Percentiles rank a stretch among this genome's conserved stretches.
phyloP scores from a whole-genome alignment of 1,284 basidiomycete species.

The Naganishia cerealis region DNA sequence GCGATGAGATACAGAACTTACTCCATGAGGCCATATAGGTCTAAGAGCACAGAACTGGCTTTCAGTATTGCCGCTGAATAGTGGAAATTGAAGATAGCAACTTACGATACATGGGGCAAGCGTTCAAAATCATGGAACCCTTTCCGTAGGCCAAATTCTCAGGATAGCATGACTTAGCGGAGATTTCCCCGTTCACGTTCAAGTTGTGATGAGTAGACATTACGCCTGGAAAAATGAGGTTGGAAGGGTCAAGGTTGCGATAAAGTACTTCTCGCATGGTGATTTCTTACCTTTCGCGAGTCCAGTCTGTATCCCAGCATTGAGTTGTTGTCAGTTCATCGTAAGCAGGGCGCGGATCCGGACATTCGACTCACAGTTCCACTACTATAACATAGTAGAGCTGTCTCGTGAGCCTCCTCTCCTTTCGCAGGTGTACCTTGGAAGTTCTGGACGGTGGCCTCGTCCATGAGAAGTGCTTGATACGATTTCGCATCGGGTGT shows the following conservation, averaged over 20 bases:
- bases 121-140: constrained; percentile 57
- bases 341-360: neutral
- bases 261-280: neutral
- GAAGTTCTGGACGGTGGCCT: neutral
- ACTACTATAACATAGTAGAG: constrained; percentile 36
- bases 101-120: constrained; percentile 61
- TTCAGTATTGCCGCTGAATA: neutral
- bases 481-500: constrained; percentile 7
- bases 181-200: constrained; percentile 38
- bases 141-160: constrained; percentile 42
- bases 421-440: constrained; percentile 21
- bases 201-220: constrained; percentile 31
- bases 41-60: constrained; percentile 36
- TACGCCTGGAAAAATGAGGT: constrained; percentile 4
- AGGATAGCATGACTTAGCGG: constrained; percentile 35
- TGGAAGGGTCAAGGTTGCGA: neutral
- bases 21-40: constrained; percentile 53
- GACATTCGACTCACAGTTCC: constrained; percentile 38
- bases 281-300: constrained; percentile 24
- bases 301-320: constrained; percentile 17
- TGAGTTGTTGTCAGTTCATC: neutral
- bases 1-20: constrained; percentile 6
- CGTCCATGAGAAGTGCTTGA: constrained; percentile 10
- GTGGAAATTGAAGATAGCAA: constrained; percentile 39
- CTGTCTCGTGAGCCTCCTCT: constrained; percentile 36